These are phyloP conservation scores for Schizopora paradoxa DNA, from an alignment of 1,284 basidiomycete species.

Conservation along the genomic window DNA sequence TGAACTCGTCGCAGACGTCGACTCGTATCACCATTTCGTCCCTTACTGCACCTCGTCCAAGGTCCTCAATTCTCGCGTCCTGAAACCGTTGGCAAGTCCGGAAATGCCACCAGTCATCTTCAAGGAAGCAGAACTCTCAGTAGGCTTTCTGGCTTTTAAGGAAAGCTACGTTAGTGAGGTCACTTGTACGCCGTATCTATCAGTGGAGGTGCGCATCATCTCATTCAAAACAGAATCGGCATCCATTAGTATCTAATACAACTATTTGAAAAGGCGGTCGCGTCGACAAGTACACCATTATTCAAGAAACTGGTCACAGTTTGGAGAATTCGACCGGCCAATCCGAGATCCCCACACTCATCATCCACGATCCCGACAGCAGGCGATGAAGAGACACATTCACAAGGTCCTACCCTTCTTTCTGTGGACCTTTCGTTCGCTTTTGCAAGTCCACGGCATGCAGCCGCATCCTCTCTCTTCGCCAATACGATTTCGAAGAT, in stretches of 20 bases:
- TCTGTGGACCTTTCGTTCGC: constrained; percentile 80
- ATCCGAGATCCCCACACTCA: constrained; percentile 38
- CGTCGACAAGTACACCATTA: constrained; percentile 75
- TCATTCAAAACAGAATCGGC: constrained; percentile 2
- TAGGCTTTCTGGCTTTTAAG: constrained; percentile 83
- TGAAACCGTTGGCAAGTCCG: constrained; percentile 13
- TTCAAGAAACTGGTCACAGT: constrained; percentile 83
- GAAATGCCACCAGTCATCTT: constrained; percentile 35
- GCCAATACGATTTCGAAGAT: constrained; percentile 82
- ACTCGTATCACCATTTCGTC: constrained; percentile 81
- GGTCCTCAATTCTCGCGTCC: constrained; percentile 44
- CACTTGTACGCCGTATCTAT: constrained; percentile 68
- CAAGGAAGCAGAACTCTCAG: constrained; percentile 82
- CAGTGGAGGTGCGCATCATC: constrained; percentile 63
- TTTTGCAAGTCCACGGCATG: constrained; percentile 85
- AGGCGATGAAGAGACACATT: constrained; percentile 22
- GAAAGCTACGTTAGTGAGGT: constrained; percentile 89
- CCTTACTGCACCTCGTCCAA: constrained; percentile 84
- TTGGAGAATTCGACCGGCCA: constrained; percentile 71
- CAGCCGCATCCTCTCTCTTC: constrained; percentile 74
- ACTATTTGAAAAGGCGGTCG: constrained; percentile 51
- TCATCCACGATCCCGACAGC: constrained; percentile 17
- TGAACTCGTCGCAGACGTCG: constrained; percentile 81
- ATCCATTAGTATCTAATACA: constrained; percentile 1
- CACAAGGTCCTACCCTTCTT: constrained; percentile 56